Percentiles rank a stretch among this genome's conserved stretches.
Conservation (phyloP, 345 rosid genomes). For the Euclidium syriacum region DNA sequence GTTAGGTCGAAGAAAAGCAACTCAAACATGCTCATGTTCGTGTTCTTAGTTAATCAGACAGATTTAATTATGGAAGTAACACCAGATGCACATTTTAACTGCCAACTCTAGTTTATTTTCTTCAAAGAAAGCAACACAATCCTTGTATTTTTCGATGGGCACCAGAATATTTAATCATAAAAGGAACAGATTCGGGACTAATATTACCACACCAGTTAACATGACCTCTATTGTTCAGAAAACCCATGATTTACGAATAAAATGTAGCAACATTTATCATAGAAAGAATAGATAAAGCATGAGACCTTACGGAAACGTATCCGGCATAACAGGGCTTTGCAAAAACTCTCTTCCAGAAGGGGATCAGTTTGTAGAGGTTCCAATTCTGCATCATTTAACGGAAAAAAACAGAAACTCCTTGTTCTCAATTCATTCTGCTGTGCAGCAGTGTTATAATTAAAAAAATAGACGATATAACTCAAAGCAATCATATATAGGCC, state of each 20-base stretch:
- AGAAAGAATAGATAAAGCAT: conserved; percentile 43
- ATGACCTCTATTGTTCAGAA: conserved; percentile 10
- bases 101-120: not conserved
- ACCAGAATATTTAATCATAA: not conserved
- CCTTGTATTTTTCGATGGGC: not conserved
- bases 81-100: not conserved
- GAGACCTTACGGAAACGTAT: conserved; percentile 99
- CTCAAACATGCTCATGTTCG: not conserved
- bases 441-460: not conserved
- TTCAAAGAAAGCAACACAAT: not conserved
- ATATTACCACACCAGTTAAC: not conserved
- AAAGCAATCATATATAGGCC: not conserved
- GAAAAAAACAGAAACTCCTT: conserved; percentile 1
- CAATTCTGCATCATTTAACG: conserved; percentile 51
- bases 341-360: conserved; percentile 76
- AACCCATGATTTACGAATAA: not conserved
- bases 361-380: conserved; percentile 74
- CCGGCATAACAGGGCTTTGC: conserved; percentile 90
- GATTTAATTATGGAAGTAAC: not conserved
- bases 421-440: not conserved
- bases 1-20: not conserved
- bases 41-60: not conserved
- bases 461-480: not conserved
- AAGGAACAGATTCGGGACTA: conserved; percentile 1
- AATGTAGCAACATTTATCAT: conserved; percentile 2